Percentiles rank a stretch among this genome's conserved stretches.
These are phyloP conservation scores for Candida smagusa DNA, from an alignment of 1,139 yeast species.

Conservation along the genomic window DNA sequence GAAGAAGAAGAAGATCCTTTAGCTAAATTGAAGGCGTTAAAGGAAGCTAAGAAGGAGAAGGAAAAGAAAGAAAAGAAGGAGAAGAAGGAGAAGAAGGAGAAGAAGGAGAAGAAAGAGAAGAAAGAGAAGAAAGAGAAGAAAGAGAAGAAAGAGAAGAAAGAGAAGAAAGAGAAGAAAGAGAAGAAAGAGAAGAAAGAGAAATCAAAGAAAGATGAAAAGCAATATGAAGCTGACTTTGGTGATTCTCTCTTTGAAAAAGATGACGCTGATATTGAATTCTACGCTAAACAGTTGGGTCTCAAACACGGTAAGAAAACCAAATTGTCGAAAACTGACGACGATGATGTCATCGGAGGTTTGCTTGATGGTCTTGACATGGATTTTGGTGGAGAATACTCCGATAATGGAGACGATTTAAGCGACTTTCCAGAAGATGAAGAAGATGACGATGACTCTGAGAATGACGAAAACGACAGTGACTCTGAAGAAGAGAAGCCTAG, in stretches of 20 bases:
- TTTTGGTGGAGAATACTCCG: conserved; percentile 22
- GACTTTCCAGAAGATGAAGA: conserved; percentile 12
- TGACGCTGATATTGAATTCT: conserved; percentile 77
- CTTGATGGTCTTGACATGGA: conserved; percentile 76
- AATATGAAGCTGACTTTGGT: conserved; percentile 33
- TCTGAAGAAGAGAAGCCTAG: conserved; percentile 22
- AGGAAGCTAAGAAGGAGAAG: conserved; percentile 13
- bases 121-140: conserved; percentile 8
- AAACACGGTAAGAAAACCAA: conserved; percentile 47
- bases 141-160: conserved; percentile 8
- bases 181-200: conserved; percentile 6
- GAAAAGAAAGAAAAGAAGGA: conserved; percentile 8
- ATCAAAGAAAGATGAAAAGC: conserved; percentile 2
- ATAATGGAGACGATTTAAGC: conserved; percentile 5
- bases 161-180: conserved; percentile 10
- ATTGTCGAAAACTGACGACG: conserved; percentile 51
- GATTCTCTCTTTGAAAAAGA: conserved; percentile 52
- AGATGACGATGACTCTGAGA: conserved; percentile 25
- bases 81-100: conserved; percentile 1
- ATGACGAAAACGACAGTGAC: conserved; percentile 17
- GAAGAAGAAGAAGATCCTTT: conserved; percentile 18
- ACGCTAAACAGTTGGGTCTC: conserved; percentile 77
- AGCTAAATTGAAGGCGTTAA: conserved; percentile 18
- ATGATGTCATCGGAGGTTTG: conserved; percentile 69
- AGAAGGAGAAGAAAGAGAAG: conserved; percentile 3